Conservation (phyloP, 169 alveolate species). For the Toxoplasma gondii region DNA sequence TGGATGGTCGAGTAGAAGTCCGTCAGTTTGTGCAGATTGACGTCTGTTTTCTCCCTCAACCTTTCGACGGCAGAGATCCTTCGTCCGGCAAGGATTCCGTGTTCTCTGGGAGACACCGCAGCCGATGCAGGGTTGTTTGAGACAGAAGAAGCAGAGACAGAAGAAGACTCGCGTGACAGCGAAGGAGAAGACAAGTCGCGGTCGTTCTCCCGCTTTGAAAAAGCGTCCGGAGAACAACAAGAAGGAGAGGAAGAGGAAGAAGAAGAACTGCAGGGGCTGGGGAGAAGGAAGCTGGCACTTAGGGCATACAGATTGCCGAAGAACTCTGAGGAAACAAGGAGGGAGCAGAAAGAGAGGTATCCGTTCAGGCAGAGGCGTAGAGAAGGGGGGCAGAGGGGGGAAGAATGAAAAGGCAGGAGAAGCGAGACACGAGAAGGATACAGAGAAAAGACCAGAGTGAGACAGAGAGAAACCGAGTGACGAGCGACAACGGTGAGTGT, state of each 20-base stretch:
- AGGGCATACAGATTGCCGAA: slow-evolving; percentile 10
- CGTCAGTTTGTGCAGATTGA: neutral
- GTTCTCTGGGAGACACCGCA: neutral
- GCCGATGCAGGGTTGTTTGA: neutral
- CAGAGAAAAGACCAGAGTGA: too few relatives aligned
- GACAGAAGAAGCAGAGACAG: neutral
- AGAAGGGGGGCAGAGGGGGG: neutral
- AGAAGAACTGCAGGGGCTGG: neutral
- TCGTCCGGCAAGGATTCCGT: neutral
- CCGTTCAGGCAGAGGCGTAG: too few relatives aligned
- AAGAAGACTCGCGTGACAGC: neutral
- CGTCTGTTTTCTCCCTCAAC: neutral
- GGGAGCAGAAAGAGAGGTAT: neutral
- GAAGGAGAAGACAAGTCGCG: neutral
- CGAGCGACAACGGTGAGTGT: too few relatives aligned
- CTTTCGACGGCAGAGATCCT: neutral
- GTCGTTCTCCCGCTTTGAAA: neutral
- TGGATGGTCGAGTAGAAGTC: slow-evolving; percentile 21
- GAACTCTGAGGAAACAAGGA: neutral
- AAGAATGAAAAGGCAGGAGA: neutral
- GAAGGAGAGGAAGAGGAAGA: neutral
- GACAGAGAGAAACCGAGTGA: too few relatives aligned
- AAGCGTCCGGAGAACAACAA: neutral
- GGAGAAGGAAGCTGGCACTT: slow-evolving; percentile 2
- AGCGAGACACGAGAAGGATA: neutral